Evolutionary conservation across 805 yeast genomes (phyloP), one percentile per base, ranked within the genome.

Genomic region (Wickerhamiella domercqiae): DNA sequence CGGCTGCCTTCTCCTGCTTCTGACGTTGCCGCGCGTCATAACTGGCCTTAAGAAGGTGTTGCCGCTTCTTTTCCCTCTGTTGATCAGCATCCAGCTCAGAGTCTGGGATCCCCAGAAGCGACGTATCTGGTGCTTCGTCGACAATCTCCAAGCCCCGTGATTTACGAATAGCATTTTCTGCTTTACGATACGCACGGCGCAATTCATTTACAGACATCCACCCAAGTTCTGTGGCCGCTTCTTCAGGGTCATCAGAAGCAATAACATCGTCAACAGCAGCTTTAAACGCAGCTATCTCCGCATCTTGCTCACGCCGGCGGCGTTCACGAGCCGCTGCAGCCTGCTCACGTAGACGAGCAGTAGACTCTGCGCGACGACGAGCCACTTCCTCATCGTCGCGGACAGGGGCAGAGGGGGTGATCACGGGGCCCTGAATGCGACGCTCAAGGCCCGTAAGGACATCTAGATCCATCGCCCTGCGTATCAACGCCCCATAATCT

Each of bases 281-380:
- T 48, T 65, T 68, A 32, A 86, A 58, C 19, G 66, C 65, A 1
- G 71, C 60, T 50, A 76, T 83, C 54, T 86, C 83, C 34, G 68
- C 75, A 50, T 87, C 95, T 47, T 78, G 74, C 47, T 84, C 84
- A 46, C 80, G 78, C 54, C 83, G 83, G 50, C 81, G 84, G 53
- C 87, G 95, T 7, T 74, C 56, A 39, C 98, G 64, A 46, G 75
- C 77, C 50, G 75, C 78, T 48, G 78, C 84, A 0, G 96, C 96
- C 57, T 84, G 95, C 50, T 82, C 93, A 59, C 90, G 97, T 43
- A 93, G 64, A 46, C 93, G 67, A 45, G 77, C 71, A 6, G 96
- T 96, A 44, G 78, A 79, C 52, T 84, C 95, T 48, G 71, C 69
- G 42, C 94, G 68, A 52, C 78, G 75, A 46, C 78, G 87, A 1